Evolutionary conservation across 1,284 basidiomycete genomes (phyloP), one percentile per base, ranked within the genome.

Genomic region (Agroathelia rolfsii): DNA sequence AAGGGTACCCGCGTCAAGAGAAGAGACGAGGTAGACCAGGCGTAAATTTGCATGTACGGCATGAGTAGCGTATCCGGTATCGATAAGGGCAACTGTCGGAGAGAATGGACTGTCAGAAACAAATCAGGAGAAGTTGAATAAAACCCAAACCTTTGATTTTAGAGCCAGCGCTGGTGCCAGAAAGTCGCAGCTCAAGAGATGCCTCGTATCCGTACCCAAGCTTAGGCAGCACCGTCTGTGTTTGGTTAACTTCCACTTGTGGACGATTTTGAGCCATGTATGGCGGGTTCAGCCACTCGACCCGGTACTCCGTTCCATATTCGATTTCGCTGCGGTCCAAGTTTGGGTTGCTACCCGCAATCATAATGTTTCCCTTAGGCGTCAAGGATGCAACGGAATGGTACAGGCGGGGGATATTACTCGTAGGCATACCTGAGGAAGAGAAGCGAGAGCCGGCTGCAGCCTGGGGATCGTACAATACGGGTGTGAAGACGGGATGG

Each of bases 291-390:
- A 85, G 51, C 72, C 78, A 81, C 46, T 89, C 85, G 12, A 86
- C 77, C 28, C 81, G 62, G 50, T 86, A 89, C 48, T 87, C 84
- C 1, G 84, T 88, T 16, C 69, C 74, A 49, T 78, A 87, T 45
- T 61, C 60, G 24, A 68, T 45, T 41, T 74, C 78, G 41, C 76
- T 82, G 27, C 80, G 60, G 51, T 85, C 83, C 36, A 82, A 51
- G 51, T 89, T 89, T 11, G 86, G 86, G 50, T 88, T 89, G 37
- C 80, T 83, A 6, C 85, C 86, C 12, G 81, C 75, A 39, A 89
- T 72, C 73, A 86, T 74, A 34, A 88, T 55, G 31, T 69, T 65
- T 5, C 77, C 85, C 28, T 59, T 57, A 7, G 81, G 82, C 11
- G 77, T 77, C 43, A 84, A 54, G 14, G 76, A 81, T 28, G 81